phyloP scores from a whole-genome alignment of 1,139 yeast genomes.

The Starmera stellimalicola region DNA sequence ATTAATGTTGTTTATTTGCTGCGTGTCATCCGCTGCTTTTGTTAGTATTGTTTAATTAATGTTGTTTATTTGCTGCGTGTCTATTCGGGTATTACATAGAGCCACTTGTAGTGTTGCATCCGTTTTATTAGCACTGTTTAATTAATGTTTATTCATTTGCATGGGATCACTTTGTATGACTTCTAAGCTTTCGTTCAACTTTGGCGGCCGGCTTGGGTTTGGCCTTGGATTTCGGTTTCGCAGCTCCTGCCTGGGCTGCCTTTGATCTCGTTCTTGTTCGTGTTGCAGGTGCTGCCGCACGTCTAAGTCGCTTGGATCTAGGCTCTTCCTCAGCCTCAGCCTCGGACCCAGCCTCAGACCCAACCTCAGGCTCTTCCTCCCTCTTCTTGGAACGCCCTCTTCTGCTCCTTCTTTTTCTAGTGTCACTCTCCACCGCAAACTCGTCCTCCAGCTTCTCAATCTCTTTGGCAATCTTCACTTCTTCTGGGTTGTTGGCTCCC shows the following conservation, averaged over 20 bases:
- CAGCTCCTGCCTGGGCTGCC: neutral
- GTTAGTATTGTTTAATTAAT: neutral
- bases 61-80: too few species aligned
- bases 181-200: neutral
- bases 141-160: neutral
- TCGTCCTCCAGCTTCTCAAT: slow-evolving; percentile 9
- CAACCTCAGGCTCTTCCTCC: neutral
- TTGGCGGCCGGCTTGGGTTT: neutral
- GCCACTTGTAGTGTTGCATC: too few species aligned
- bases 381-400: neutral
- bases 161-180: neutral
- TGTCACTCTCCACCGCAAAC: slow-evolving; percentile 4
- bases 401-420: neutral
- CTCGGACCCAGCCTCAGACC: neutral
- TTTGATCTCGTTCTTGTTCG: neutral
- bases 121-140: too few species aligned
- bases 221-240: neutral
- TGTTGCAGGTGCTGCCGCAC: neutral
- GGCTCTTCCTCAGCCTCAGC: neutral
- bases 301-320: too few species aligned
- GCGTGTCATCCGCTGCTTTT: neutral
- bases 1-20: too few species aligned
- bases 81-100: too few species aligned
- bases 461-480: slow-evolving; percentile 10
- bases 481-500: slow-evolving; percentile 18